Evolutionary conservation across 768 basidiomycete genomes (phyloP), one percentile per base, ranked within the genome.

Genomic region (Hortiboletus campestris): DNA sequence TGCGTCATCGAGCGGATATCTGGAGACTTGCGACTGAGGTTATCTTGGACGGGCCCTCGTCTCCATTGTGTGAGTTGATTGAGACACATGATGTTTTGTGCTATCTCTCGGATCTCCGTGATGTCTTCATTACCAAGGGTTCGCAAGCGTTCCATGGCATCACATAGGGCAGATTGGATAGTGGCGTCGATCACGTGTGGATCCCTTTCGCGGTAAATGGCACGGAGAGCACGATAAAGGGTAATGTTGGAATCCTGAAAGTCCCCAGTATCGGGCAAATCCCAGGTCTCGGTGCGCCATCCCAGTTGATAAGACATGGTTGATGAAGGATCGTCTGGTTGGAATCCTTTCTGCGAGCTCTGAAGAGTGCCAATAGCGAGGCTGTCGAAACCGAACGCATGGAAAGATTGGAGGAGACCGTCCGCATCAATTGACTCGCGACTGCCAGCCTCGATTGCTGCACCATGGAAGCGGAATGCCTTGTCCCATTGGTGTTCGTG

Each of bases 221-320:
- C 85, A 40, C 89, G 83, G 34, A 99, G 76, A 4, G 91, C 85
- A 32, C 80, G 76, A 70, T 96, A 99, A 5, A 98, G 74, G 2
- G 85, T 73, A 14, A 81, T 77, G 22, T 82, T 84, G 10, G 83
- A 69, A 28, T 75, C 75, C 22, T 73, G 72, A 50, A 76, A 71
- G 2, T 72, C 70, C 11, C 72, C 59, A 0, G 77, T 75, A 46
- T 89, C 83, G 1, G 95, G 95, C 25, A 99, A 75, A 71, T 98
- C 95, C 97, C 97, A 99, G 2, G 86, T 88, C 57, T 89, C 91
- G 0, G 94, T 96, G 44, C 95, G 81, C 97, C 97, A 98, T 16
- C 90, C 97, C 1, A 98, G 77, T 39, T 84, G 81, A 70, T 93
- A 94, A 34, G 76, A 81, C 76, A 90, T 79, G 42, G 76, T 74